Conservation (phyloP, 2,329 filamentous ascomycete species). For the Penicillium digitatum region DNA sequence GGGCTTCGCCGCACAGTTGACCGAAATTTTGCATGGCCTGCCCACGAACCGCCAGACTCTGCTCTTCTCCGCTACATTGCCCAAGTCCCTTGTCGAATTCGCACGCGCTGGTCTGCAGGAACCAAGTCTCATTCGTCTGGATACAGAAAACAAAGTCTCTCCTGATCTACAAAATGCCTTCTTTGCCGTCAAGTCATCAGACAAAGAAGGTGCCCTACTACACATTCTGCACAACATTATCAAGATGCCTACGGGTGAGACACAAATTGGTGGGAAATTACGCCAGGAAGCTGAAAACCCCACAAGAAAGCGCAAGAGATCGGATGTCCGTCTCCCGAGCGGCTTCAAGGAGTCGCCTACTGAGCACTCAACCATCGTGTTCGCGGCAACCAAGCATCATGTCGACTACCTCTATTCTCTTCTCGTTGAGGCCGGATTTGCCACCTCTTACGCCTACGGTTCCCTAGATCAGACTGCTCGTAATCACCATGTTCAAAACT, state of each 20-base stretch:
- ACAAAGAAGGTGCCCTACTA: slow-evolving; percentile 89
- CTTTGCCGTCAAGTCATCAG: slow-evolving; percentile 84
- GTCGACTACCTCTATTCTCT: slow-evolving; percentile 86
- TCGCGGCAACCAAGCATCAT: slow-evolving; percentile 92
- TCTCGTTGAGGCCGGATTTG: slow-evolving; percentile 76
- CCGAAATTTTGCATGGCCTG: slow-evolving; percentile 86
- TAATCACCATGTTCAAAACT: slow-evolving; percentile 86
- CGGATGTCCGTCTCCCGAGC: slow-evolving; percentile 48
- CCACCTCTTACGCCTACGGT: slow-evolving; percentile 91
- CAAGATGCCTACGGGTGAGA: slow-evolving; percentile 71
- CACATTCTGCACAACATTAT: slow-evolving; percentile 89
- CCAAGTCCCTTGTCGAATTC: slow-evolving; percentile 92
- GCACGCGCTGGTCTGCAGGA: slow-evolving; percentile 90
- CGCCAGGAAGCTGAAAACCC: slow-evolving; percentile 48
- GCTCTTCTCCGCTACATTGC: slow-evolving; percentile 91
- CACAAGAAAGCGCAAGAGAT: slow-evolving; percentile 47
- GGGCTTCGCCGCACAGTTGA: slow-evolving; percentile 91
- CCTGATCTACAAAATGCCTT: slow-evolving; percentile 94
- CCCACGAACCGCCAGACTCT: slow-evolving; percentile 82
- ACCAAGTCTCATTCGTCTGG: slow-evolving; percentile 80
- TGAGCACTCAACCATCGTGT: slow-evolving; percentile 88
- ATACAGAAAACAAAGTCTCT: slow-evolving; percentile 93
- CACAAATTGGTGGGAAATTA: slow-evolving; percentile 50
- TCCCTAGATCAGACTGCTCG: slow-evolving; percentile 90
- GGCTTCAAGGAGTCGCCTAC: slow-evolving; percentile 68